Percentiles rank a stretch among this genome's conserved stretches.
These are phyloP conservation scores for Fomitiporia mediterranea DNA, from an alignment of 1,284 basidiomycete genomes.

Conservation along the genomic window DNA sequence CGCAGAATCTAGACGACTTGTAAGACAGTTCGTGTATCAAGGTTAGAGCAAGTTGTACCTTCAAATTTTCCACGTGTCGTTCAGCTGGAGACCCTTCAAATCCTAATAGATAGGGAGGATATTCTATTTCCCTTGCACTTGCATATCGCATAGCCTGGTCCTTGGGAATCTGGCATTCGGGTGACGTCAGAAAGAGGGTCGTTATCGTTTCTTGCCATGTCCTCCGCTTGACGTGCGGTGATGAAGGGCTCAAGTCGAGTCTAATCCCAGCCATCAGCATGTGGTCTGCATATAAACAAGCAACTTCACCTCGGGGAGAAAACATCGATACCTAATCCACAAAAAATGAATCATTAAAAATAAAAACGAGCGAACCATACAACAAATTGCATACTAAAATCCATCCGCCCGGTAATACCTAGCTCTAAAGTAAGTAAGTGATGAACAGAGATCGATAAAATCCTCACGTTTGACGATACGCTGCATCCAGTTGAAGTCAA, in stretches of 20 bases:
- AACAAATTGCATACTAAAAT: slow-evolving; percentile 57
- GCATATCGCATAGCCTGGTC: slow-evolving; percentile 58
- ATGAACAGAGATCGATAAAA: slow-evolving; percentile 1
- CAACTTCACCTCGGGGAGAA: slow-evolving; percentile 61
- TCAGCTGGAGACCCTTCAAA: slow-evolving; percentile 70
- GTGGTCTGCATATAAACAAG: slow-evolving; percentile 5
- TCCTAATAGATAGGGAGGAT: slow-evolving; percentile 68
- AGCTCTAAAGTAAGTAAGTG: slow-evolving; percentile 23
- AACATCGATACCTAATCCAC: slow-evolving; percentile 59
- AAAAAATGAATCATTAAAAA: slow-evolving; percentile 13
- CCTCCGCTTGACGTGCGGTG: slow-evolving; percentile 62
- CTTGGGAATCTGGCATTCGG: slow-evolving; percentile 57
- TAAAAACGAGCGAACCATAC: not conserved
- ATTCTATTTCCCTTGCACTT: slow-evolving; percentile 51
- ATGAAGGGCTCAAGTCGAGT: slow-evolving; percentile 56
- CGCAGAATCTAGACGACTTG: slow-evolving; percentile 49
- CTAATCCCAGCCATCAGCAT: slow-evolving; percentile 30
- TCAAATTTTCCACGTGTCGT: slow-evolving; percentile 76
- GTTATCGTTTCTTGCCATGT: slow-evolving; percentile 84
- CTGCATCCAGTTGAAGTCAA: slow-evolving; percentile 48
- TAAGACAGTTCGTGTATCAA: too few species aligned
- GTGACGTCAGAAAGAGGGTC: slow-evolving; percentile 58
- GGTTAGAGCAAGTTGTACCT: slow-evolving; percentile 40
- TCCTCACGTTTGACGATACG: slow-evolving; percentile 52
- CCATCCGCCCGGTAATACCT: slow-evolving; percentile 60